Conservation (phyloP, 495 filamentous ascomycete genomes). For the Tuber melanosporum region DNA sequence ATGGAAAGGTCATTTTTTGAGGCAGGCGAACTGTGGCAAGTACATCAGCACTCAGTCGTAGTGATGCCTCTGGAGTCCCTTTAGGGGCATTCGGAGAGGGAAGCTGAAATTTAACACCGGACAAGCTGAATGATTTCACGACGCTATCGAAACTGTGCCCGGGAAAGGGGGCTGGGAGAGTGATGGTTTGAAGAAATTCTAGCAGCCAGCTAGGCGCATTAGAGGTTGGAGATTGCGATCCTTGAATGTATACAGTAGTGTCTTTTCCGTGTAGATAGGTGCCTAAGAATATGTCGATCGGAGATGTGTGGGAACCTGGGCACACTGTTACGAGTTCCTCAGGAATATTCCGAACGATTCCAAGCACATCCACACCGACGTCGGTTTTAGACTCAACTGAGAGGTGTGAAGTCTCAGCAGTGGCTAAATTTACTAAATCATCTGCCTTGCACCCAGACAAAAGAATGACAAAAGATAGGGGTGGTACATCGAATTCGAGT, state of each 20-base stretch:
- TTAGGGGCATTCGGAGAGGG: constrained; percentile 72
- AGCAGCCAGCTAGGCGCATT: constrained; percentile 73
- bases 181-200: constrained; percentile 71
- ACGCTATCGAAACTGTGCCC: constrained; percentile 71
- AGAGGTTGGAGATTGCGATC: constrained; percentile 57
- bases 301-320: constrained; percentile 67
- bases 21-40: constrained; percentile 69
- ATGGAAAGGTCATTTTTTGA: constrained; percentile 72
- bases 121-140: constrained; percentile 77
- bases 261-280: constrained; percentile 72
- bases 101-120: constrained; percentile 73
- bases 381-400: constrained; percentile 58
- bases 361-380: constrained; percentile 61
- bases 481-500: constrained; percentile 63
- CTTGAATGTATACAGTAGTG: constrained; percentile 72
- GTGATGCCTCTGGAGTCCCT: constrained; percentile 63
- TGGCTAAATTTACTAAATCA: constrained; percentile 58
- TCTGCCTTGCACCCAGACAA: constrained; percentile 64
- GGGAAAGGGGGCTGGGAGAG: constrained; percentile 75
- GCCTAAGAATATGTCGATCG: constrained; percentile 74
- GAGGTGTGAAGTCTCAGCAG: constrained; percentile 61
- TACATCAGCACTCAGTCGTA: constrained; percentile 73
- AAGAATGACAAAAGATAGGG: constrained; percentile 73
- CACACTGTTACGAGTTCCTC: constrained; percentile 62
- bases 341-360: constrained; percentile 63